Evolutionary conservation across 208 protist species (phyloP), one percentile per base, ranked within the genome.

Genomic region (Endotrypanum monterogeii): DNA sequence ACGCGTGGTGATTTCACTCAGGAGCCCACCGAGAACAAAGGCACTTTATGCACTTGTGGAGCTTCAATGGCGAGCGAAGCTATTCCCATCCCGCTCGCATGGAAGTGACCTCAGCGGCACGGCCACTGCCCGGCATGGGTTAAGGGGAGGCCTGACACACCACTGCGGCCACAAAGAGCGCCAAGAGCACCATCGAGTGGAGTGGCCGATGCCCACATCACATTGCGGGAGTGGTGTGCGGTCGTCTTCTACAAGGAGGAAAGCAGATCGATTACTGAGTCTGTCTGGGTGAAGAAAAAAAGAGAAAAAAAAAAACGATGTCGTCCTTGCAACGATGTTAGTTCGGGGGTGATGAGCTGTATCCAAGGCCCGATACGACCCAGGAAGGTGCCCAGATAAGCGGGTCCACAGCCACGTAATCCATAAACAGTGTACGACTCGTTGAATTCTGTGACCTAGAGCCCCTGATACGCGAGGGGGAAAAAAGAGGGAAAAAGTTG

Each of bases 121-220:
- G 25, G 16, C 23, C 37, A 35, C 9, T n/a, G 57, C 48, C 60
- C n/a, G 50, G 23, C 28, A 14, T 48, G 39, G n/a, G 35, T 56
- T 28, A 58, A 46, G 55, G 67, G 25, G 56, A 44, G 0, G n/a
- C n/a, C 66, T 71, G 20, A 76, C 66, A 37, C 72, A 76, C 57
- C 30, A 51, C 35, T 69, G 72, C 6, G 77, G 63, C 76, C 81
- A 85, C n/a, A n/a, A n/a, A n/a, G n/a, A n/a, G n/a, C n/a, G n/a
- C 81, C 76, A 85, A 8, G 65, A 66, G 14, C 71, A 44, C 46
- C 71, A n/a, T 30, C 75, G 44, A 30, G 73, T 39, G 11, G 76
- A 62, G 3, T 75, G 32, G 12, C 41, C 60, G 44, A 79, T 66
- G 23, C 57, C 37, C 39, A 82, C 50, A 25, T 69, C 61, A 65